Evolutionary conservation across 495 filamentous ascomycete species (phyloP), one percentile per base, ranked within the genome.

Genomic region (Bombardia bombarda): DNA sequence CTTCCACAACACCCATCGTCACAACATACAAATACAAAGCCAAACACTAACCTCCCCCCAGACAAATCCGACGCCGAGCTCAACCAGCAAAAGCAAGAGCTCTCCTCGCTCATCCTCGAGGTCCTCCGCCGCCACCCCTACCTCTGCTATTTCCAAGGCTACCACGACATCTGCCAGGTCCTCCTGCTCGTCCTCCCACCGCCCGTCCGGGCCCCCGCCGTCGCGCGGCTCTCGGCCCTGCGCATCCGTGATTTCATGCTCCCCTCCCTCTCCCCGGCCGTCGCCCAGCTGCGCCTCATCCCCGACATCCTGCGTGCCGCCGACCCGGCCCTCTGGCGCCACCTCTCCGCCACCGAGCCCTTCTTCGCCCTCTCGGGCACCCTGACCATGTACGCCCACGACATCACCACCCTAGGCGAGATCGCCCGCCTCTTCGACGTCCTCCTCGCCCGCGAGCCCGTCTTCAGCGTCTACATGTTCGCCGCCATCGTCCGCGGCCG

Each of bases 91-190:
- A 92, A 89, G 53, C 50, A 65, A 31, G 78, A 87, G 57, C 74
- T 95, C 18, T 87, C 81, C 12, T 60, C 74, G 43, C 67, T 96
- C 16, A 95, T 96, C 56, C 75, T 72, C 31, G 71, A 81, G 47
- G 75, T 88, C 16, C 74, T 96, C 19, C 77, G 92, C 14, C 73
- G 77, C 8, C 73, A 95, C 54, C 93, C 92, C 4, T 81, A 84
- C 68, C 80, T 98, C 10, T 84, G 78, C 65, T 98, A 98, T 65
- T 97, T 97, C 66, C 92, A 98, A 70, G 92, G 92, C 47, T 98
- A 94, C 63, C 92, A 98, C 58, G 92, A 98, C 64, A 96, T 98
- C 55, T 90, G 85, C 49, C 93, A 97, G 60, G 92, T 98, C n/a
- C 71, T 98, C 35, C 76, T 96, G 4, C 74, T 98, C 13, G 87